Conservation (phyloP, 768 basidiomycete species). For the Hygrocybe coccinea region DNA sequence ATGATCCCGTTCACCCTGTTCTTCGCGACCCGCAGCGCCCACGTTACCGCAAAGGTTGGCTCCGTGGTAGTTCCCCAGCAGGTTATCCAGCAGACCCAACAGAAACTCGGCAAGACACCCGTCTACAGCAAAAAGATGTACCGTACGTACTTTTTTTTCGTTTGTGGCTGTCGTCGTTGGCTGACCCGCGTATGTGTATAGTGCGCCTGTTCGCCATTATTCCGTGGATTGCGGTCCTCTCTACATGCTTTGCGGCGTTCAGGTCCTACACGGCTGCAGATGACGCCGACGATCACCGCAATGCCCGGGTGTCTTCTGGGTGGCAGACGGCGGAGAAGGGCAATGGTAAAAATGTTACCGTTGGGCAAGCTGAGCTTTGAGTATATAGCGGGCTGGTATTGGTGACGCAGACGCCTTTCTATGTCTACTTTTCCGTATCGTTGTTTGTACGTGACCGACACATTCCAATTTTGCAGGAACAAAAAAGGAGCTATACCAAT, state of each 20-base stretch:
- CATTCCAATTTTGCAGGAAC: no score
- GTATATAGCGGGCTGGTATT: no score
- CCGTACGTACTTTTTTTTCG: constrained; percentile 3
- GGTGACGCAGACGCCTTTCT: no score
- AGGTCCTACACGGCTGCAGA: neutral
- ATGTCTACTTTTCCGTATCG: no score
- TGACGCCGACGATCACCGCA: no score
- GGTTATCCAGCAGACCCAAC: constrained; percentile 30
- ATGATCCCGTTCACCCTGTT: constrained; percentile 42
- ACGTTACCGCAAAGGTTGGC: constrained; percentile 34
- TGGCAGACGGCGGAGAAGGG: no score
- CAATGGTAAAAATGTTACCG: no score
- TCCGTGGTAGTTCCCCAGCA: constrained; percentile 27
- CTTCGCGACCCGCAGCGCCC: constrained; percentile 37
- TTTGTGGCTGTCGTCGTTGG: neutral
- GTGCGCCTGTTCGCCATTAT: constrained; percentile 47
- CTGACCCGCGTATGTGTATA: constrained; percentile 17
- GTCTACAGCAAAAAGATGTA: constrained; percentile 26
- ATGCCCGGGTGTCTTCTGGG: no score
- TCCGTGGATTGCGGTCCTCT: constrained; percentile 49
- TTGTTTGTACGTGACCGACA: no score
- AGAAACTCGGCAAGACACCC: constrained; percentile 30
- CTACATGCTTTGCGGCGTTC: constrained; percentile 31
- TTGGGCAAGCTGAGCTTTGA: no score
- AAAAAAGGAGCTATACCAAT: no score